These are phyloP conservation scores for Sequoiadendron giganteum DNA, from an alignment of 75 land plant genomes.

Conservation along the genomic window DNA sequence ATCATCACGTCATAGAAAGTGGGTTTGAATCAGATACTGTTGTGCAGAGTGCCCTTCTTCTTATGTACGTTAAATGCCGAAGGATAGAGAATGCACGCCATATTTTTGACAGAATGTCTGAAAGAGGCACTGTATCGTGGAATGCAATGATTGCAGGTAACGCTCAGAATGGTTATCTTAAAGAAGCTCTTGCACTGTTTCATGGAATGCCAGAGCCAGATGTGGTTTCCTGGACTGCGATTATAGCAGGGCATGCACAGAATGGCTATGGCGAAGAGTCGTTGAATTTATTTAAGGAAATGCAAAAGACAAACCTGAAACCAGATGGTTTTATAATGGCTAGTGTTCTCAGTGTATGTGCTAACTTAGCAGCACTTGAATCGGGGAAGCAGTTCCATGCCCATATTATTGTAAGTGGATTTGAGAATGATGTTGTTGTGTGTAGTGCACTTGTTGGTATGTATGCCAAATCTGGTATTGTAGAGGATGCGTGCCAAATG, in stretches of 20 bases:
- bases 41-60: conserved; percentile 7
- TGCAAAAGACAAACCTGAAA: conserved; percentile 5
- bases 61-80: conserved; percentile 26
- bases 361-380: neutral
- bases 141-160: conserved; percentile 24
- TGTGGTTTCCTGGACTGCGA: conserved; percentile 18
- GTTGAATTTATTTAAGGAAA: conserved; percentile 5
- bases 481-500: conserved; percentile 9
- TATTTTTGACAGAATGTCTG: conserved; percentile 14
- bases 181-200: conserved; percentile 19
- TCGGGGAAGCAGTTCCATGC: conserved; percentile 13
- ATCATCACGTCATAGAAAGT: neutral
- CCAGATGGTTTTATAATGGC: conserved; percentile 1
- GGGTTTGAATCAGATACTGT: neutral
- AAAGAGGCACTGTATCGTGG: conserved; percentile 19
- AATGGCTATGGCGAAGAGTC: conserved; percentile 9
- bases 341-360: conserved; percentile 11
- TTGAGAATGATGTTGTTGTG: conserved; percentile 1
- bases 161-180: conserved; percentile 10
- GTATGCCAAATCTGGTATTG: conserved; percentile 20
- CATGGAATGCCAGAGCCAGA: conserved; percentile 14
- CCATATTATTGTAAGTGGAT: conserved; percentile 3
- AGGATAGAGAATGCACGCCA: conserved; percentile 12
- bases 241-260: conserved; percentile 16
- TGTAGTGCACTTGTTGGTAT: conserved; percentile 17